These are phyloP conservation scores for Kodamaea suecica DNA, from an alignment of 1,139 yeast species.

Conservation along the genomic window DNA sequence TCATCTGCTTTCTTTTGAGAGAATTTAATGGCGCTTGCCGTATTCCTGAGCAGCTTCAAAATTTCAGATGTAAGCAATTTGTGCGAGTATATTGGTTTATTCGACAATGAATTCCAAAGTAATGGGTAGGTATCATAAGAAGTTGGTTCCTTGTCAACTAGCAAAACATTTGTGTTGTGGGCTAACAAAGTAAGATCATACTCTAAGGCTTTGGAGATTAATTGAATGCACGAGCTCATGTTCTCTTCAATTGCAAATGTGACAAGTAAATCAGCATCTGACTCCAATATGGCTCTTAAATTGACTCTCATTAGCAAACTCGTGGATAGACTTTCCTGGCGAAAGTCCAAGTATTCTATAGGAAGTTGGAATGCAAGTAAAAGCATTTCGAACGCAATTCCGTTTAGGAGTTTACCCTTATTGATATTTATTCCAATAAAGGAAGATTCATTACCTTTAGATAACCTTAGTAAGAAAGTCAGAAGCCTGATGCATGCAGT, in stretches of 20 bases:
- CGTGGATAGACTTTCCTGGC: slow-evolving; percentile 19
- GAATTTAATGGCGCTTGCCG: slow-evolving; percentile 40
- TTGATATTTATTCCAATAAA: background rate
- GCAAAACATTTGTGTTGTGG: slow-evolving; percentile 47
- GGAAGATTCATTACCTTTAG: slow-evolving; percentile 3
- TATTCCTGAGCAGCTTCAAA: slow-evolving; percentile 40
- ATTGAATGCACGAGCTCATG: slow-evolving; percentile 24
- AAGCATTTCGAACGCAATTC: slow-evolving; percentile 14
- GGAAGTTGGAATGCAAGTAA: slow-evolving; percentile 17
- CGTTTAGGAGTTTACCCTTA: slow-evolving; percentile 6
- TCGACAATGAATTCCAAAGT: slow-evolving; percentile 44
- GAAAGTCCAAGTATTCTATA: slow-evolving; percentile 14
- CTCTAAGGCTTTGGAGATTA: slow-evolving; percentile 45
- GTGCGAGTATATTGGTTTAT: slow-evolving; percentile 37
- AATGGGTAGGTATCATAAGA: slow-evolving; percentile 45
- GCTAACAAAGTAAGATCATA: slow-evolving; percentile 59
- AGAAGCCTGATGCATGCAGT: slow-evolving; percentile 41
- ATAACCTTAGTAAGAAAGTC: slow-evolving; percentile 31
- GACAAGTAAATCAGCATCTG: slow-evolving; percentile 24
- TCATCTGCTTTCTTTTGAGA: slow-evolving; percentile 25
- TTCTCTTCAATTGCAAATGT: slow-evolving; percentile 21
- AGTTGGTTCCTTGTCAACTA: slow-evolving; percentile 35
- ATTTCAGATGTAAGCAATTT: slow-evolving; percentile 37
- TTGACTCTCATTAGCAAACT: slow-evolving; percentile 31
- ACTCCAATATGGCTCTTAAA: slow-evolving; percentile 35